Percentiles rank a stretch among this genome's conserved stretches.
Conservation (phyloP, 2,329 filamentous ascomycete species). For the Monosporascus sp. region DNA sequence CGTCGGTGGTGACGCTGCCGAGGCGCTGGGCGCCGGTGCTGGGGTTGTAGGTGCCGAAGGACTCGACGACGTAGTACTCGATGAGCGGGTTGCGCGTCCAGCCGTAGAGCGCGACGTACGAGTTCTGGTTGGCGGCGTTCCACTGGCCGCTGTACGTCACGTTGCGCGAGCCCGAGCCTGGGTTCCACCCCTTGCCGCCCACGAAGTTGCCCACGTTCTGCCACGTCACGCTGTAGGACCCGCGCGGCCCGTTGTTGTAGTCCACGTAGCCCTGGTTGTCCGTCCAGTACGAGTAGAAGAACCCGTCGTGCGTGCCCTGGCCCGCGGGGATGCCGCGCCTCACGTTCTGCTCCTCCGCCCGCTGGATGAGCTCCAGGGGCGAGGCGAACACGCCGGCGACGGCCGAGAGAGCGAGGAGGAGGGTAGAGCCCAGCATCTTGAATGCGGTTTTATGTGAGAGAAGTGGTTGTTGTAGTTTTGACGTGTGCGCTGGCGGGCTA, state of each 20-base stretch:
- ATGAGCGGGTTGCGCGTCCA: slow-evolving; percentile 33
- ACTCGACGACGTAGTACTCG: slow-evolving; percentile 35
- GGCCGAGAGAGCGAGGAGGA: slow-evolving; percentile 23
- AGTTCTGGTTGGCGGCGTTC: slow-evolving; percentile 30
- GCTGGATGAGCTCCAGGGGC: slow-evolving; percentile 20
- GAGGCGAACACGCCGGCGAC: slow-evolving; percentile 21
- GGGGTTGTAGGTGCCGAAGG: slow-evolving; percentile 30
- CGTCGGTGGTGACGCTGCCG: slow-evolving; percentile 26
- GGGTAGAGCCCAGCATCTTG: slow-evolving; percentile 22
- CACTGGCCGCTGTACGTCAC: slow-evolving; percentile 28
- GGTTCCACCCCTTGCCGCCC: slow-evolving; percentile 47
- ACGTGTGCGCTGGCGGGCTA: too few relatives aligned
- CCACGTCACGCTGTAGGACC: slow-evolving; percentile 48
- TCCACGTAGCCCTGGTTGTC: slow-evolving; percentile 47
- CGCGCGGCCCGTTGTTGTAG: slow-evolving; percentile 51
- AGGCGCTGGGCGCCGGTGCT: slow-evolving; percentile 23
- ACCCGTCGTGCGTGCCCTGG: slow-evolving; percentile 43
- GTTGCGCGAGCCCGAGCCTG: slow-evolving; percentile 20
- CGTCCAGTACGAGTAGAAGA: slow-evolving; percentile 58
- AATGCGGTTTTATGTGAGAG: slow-evolving; percentile 1
- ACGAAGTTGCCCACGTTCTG: slow-evolving; percentile 43
- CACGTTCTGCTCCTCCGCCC: not conserved
- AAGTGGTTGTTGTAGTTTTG: too few relatives aligned
- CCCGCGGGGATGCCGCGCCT: slow-evolving; percentile 21
- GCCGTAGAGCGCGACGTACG: slow-evolving; percentile 39